Percentiles rank a stretch among this genome's conserved stretches.
phyloP scores from a whole-genome alignment of 2,329 filamentous ascomycete species.

The Corinectria fuckeliana region DNA sequence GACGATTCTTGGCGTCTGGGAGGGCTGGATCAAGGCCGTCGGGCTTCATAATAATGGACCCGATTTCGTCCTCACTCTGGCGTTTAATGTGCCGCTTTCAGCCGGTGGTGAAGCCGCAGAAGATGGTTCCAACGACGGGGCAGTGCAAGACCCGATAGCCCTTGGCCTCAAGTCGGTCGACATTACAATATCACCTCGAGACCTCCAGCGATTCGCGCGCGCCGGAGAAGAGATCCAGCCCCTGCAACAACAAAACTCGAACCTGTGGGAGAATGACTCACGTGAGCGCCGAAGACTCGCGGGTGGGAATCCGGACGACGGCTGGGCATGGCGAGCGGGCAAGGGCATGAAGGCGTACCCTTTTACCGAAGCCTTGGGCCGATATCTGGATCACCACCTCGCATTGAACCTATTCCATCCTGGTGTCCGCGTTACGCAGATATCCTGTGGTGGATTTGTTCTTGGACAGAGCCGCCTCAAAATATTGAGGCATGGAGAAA shows the following conservation, averaged over 20 bases:
- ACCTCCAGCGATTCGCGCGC: slow-evolving; percentile 54
- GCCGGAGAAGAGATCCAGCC: slow-evolving; percentile 43
- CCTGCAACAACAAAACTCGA: slow-evolving; percentile 4
- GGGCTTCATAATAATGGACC: slow-evolving; percentile 44
- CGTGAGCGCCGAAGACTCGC: slow-evolving; percentile 54
- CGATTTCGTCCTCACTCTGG: slow-evolving; percentile 59
- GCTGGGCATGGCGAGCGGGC: slow-evolving; percentile 56
- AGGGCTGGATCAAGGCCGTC: slow-evolving; percentile 55
- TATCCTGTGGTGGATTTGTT: slow-evolving; percentile 63
- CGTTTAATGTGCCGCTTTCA: slow-evolving; percentile 53
- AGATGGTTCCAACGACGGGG: slow-evolving; percentile 25
- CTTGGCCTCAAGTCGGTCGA: slow-evolving; percentile 54
- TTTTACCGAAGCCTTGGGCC: slow-evolving; percentile 58
- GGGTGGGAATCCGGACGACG: slow-evolving; percentile 56
- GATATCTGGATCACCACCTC: slow-evolving; percentile 59
- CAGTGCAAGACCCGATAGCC: slow-evolving; percentile 18
- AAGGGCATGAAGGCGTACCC: slow-evolving; percentile 39
- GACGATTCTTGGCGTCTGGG: slow-evolving; percentile 57
- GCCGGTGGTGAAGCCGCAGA: slow-evolving; percentile 5
- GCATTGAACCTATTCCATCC: slow-evolving; percentile 63
- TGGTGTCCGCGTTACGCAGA: slow-evolving; percentile 57
- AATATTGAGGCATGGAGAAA: slow-evolving; percentile 44
- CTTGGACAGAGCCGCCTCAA: slow-evolving; percentile 61
- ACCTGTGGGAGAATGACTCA: slow-evolving; percentile 41
- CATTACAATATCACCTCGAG: slow-evolving; percentile 56